Conservation (phyloP, 2,329 filamentous ascomycete genomes). For the Dothideomycetidae sp. region DNA sequence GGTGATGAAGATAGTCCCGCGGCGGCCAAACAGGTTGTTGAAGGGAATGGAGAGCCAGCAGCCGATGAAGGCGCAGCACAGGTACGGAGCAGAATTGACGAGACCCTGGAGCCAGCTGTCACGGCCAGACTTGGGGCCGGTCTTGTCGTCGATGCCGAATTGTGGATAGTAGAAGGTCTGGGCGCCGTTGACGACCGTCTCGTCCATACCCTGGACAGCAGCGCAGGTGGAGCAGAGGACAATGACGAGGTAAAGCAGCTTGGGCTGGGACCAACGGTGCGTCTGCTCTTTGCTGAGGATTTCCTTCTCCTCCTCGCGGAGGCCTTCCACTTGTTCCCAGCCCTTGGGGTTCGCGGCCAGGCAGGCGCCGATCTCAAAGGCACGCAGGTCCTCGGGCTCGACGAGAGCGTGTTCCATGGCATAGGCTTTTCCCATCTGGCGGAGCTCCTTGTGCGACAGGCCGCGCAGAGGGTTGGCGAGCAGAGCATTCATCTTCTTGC, state of each 20-base stretch:
- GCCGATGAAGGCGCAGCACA: slow-evolving; percentile 31
- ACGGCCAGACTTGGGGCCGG: background rate
- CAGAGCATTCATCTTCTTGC: slow-evolving; percentile 32
- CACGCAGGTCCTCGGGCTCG: slow-evolving; percentile 20
- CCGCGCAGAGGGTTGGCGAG: slow-evolving; percentile 40
- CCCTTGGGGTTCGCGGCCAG: slow-evolving; percentile 35
- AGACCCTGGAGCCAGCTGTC: slow-evolving; percentile 21
- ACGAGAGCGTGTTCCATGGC: slow-evolving; percentile 36
- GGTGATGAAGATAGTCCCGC: slow-evolving; percentile 50
- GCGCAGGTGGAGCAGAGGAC: slow-evolving; percentile 38
- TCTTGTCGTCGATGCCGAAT: slow-evolving; percentile 6
- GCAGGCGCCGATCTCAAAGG: slow-evolving; percentile 28
- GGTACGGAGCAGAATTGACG: slow-evolving; percentile 32
- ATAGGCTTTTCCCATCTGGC: slow-evolving; percentile 43
- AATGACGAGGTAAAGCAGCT: slow-evolving; percentile 36
- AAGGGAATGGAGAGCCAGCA: slow-evolving; percentile 42
- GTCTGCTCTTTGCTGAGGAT: slow-evolving; percentile 32
- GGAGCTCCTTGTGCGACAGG: slow-evolving; percentile 36
- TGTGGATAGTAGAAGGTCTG: slow-evolving; percentile 11
- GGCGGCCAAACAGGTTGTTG: slow-evolving; percentile 45
- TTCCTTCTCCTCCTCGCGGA: slow-evolving; percentile 29
- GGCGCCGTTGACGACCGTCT: slow-evolving; percentile 36
- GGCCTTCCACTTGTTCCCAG: slow-evolving; percentile 30
- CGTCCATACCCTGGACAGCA: slow-evolving; percentile 35
- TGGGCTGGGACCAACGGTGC: slow-evolving; percentile 38